Evolutionary conservation across 305 asterid species (phyloP), one percentile per base, ranked within the genome.

Genomic region (Lippia alba): DNA sequence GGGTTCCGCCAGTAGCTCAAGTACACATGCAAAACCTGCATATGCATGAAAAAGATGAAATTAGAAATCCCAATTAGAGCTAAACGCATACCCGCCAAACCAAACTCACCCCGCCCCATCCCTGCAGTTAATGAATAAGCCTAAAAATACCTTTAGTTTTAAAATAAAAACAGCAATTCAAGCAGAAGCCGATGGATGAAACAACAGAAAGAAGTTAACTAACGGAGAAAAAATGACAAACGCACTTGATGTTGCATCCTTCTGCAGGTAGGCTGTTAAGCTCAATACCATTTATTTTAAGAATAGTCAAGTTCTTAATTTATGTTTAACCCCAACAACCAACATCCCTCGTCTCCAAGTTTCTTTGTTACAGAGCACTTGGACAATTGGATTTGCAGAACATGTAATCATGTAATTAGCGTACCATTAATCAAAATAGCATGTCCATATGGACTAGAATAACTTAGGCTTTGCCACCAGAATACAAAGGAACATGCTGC

Each of bases 1-100:
- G 4, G 97, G 97, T 74, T 94, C 97, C 15, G 99, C 97, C 79
- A 94, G 72, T 64, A 94, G 90, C 91, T 94, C 99, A 65, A 94
- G 74, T 12, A 87, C 66, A 75, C 99, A 94, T 33, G 97, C 99
- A 61, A 88, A 88, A 77, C 97, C 97, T 94, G 86, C 80, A 77
- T 55, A 58, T 33, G 71, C n/a, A 51, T 9, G 40, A 64, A 73
- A 20, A 56, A 32, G 30, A 65, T 59, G 16, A 33, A 56, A 54
- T 56, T 33, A 68, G 7, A 61, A 48, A 54, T 66, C 64, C 46
- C 60, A 60, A 68, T 62, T 4, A 55, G 55, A 19, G 20, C 34
- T 16, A 16, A 46, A 15, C 14, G 36, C 60, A 30, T 41, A 44
- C 61, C 16, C 34, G 65, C 15, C 51, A 17, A 40, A 40, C 51